These are phyloP conservation scores for Xerocomus minutiporus DNA, from an alignment of 1,284 basidiomycete species.

Conservation along the genomic window DNA sequence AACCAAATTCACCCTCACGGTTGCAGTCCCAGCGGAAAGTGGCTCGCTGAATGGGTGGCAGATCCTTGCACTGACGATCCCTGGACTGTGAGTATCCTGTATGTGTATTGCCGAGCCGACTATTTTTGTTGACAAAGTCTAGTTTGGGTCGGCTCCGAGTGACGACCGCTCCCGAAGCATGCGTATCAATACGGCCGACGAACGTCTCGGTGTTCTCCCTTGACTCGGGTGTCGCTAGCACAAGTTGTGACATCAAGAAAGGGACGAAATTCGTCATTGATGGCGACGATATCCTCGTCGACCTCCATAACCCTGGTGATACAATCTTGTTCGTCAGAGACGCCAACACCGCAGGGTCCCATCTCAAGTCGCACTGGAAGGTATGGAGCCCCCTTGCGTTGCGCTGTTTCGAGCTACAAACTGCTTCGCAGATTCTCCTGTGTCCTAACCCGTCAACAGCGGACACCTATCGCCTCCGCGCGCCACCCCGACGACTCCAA, in stretches of 20 bases:
- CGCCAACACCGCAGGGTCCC: neutral
- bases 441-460: neutral
- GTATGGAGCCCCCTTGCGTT: conserved; percentile 8
- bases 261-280: conserved; percentile 12
- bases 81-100: conserved; percentile 51
- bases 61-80: conserved; percentile 48
- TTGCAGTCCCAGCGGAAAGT: conserved; percentile 58
- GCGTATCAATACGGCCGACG: conserved; percentile 19
- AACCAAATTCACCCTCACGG: conserved; percentile 60
- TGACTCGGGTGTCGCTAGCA: neutral
- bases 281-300: conserved; percentile 1
- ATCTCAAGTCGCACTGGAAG: conserved; percentile 17
- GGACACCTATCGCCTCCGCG: neutral
- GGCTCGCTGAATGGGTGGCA: conserved; percentile 64
- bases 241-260: neutral
- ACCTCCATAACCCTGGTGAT: neutral
- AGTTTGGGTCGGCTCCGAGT: conserved; percentile 29
- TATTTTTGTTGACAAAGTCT: neutral
- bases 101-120: neutral
- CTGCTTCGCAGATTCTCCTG: conserved; percentile 6
- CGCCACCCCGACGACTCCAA: conserved; percentile 48
- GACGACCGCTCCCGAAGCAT: conserved; percentile 1
- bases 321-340: conserved; percentile 14
- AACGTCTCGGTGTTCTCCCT: conserved; percentile 26
- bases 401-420: neutral